Evolutionary conservation across 148 eudicot genomes (phyloP).

Genomic region (Diospyros kaki): DNA sequence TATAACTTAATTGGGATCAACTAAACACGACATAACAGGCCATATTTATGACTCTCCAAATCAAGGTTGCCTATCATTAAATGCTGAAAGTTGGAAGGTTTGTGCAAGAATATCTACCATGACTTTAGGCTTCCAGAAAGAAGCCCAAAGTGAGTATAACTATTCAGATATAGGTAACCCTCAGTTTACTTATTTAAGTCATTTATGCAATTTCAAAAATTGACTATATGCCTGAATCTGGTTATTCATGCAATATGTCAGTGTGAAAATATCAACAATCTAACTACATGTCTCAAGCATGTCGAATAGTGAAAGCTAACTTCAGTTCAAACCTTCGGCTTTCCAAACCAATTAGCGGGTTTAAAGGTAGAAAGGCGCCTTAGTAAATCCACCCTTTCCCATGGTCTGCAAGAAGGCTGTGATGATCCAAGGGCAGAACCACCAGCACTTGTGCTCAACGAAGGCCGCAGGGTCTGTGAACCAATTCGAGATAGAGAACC

Average conservation of each 20-base stretch:
- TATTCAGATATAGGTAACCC: not conserved
- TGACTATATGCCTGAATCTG: not conserved
- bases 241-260: not conserved
- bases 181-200: too few species aligned
- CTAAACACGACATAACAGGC: not conserved
- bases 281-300: not conserved
- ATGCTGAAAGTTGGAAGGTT: not conserved
- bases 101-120: not conserved
- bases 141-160: not conserved
- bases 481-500: slow-evolving; percentile 71
- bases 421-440: slow-evolving; percentile 89
- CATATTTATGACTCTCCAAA: not conserved
- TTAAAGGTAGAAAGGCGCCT: slow-evolving; percentile 91
- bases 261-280: not conserved
- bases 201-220: not conserved
- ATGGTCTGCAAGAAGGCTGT: slow-evolving; percentile 92
- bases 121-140: slow-evolving; percentile 4
- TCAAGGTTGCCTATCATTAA: not conserved
- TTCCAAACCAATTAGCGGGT: slow-evolving; percentile 86
- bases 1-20: not conserved
- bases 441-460: slow-evolving; percentile 79
- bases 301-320: not conserved
- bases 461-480: slow-evolving; percentile 52
- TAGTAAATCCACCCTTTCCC: slow-evolving; percentile 97
- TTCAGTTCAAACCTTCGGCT: slow-evolving; percentile 66